Evolutionary conservation across 2,329 filamentous ascomycete genomes (phyloP).

Genomic region (Aspergillus candidus): DNA sequence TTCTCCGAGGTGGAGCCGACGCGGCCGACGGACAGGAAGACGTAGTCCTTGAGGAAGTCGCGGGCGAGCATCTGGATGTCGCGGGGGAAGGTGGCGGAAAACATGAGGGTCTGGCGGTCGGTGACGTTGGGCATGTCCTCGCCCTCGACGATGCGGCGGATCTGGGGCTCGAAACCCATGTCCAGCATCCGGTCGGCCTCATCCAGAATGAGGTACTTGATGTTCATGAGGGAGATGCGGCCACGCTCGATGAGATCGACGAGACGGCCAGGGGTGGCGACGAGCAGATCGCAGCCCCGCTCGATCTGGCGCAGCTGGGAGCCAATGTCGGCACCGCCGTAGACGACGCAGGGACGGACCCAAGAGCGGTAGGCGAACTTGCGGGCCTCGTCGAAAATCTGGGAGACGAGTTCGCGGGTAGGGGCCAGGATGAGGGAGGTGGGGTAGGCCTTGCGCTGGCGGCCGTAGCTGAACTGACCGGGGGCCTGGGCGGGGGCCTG

Average conservation of each 20-base stretch:
- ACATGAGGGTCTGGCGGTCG: constrained; percentile 96
- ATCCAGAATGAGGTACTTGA: constrained; percentile 98
- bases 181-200: constrained; percentile 99
- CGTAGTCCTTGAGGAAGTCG: constrained; percentile 98
- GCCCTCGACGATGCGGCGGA: constrained; percentile 94
- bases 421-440: constrained; percentile 93
- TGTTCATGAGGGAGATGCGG: constrained; percentile 94
- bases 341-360: constrained; percentile 97
- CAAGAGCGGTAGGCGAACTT: constrained; percentile 99
- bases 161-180: constrained; percentile 99
- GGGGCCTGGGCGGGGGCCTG: constrained; percentile 56
- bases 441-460: constrained; percentile 95
- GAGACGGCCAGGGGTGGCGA: constrained; percentile 93
- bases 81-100: constrained; percentile 97
- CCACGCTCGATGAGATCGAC: constrained; percentile 98
- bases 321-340: constrained; percentile 97
- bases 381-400: constrained; percentile 95
- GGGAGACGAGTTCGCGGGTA: constrained; percentile 95
- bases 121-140: constrained; percentile 90
- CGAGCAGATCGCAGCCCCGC: constrained; percentile 91
- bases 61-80: constrained; percentile 99
- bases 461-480: constrained; percentile 65
- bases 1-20: constrained; percentile 99
- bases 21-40: constrained; percentile 97
- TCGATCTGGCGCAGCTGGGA: constrained; percentile 98